phyloP scores from a whole-genome alignment of 2,329 filamentous ascomycete genomes.

The Teratosphaeria nubilosa region DNA sequence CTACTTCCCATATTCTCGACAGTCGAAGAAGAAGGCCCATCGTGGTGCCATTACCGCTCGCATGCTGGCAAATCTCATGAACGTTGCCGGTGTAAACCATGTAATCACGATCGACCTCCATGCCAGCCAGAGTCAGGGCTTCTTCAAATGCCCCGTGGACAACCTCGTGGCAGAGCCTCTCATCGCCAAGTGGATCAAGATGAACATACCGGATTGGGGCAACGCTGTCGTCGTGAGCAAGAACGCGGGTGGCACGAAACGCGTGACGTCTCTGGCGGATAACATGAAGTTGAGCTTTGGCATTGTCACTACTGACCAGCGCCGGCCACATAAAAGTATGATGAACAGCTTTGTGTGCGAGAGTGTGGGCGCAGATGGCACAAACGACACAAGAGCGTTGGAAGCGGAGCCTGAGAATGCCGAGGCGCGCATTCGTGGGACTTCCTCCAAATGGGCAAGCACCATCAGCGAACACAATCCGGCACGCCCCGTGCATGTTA shows the following conservation, averaged over 20 bases:
- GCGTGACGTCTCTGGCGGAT: slow-evolving; percentile 91
- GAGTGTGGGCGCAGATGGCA: slow-evolving; percentile 32
- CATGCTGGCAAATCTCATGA: slow-evolving; percentile 91
- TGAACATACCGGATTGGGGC: slow-evolving; percentile 77
- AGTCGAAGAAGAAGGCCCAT: slow-evolving; percentile 98
- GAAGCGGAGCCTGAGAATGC: slow-evolving; percentile 14
- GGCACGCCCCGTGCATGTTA: slow-evolving; percentile 5
- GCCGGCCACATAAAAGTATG: slow-evolving; percentile 49
- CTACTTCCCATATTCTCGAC: slow-evolving; percentile 98
- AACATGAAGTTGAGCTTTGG: slow-evolving; percentile 95
- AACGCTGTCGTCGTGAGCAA: slow-evolving; percentile 96
- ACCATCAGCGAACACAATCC: slow-evolving; percentile 15
- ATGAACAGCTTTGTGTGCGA: slow-evolving; percentile 67
- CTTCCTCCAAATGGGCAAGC: background rate
- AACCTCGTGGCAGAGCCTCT: slow-evolving; percentile 94
- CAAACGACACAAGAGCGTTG: slow-evolving; percentile 24
- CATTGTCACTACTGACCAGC: slow-evolving; percentile 78
- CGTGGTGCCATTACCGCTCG: slow-evolving; percentile 91
- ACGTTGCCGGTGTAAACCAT: slow-evolving; percentile 90
- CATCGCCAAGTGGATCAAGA: slow-evolving; percentile 88
- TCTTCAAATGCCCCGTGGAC: slow-evolving; percentile 95
- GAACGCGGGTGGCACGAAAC: slow-evolving; percentile 93
- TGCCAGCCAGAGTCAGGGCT: slow-evolving; percentile 92
- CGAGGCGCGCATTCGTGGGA: slow-evolving; percentile 1
- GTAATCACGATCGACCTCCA: slow-evolving; percentile 96